Evolutionary conservation across 805 yeast genomes (phyloP).

Genomic region (Candida tallmaniae): DNA sequence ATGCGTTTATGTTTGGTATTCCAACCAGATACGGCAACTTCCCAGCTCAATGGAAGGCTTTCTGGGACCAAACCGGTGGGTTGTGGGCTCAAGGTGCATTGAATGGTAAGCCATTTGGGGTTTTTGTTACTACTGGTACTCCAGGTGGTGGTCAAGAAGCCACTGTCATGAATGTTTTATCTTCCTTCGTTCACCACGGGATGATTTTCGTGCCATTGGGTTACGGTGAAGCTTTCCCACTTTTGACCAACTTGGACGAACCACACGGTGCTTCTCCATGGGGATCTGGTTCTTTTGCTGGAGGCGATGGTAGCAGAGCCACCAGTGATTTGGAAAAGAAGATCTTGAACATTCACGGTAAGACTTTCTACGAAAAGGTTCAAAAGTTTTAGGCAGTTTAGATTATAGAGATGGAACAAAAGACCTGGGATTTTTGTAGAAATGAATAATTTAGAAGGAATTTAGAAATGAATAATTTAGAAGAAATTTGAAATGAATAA

Average conservation of each 20-base stretch:
- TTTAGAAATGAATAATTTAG: too few species aligned
- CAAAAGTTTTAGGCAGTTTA: constrained; percentile 17
- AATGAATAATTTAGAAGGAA: too few species aligned
- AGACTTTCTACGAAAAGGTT: constrained; percentile 41
- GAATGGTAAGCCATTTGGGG: constrained; percentile 68
- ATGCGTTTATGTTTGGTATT: constrained; percentile 79
- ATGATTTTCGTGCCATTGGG: constrained; percentile 79
- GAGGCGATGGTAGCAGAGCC: constrained; percentile 69
- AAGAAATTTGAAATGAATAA: too few species aligned
- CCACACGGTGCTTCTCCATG: constrained; percentile 79
- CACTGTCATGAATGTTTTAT: constrained; percentile 59
- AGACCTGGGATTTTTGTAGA: too few species aligned
- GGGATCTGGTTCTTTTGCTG: constrained; percentile 84
- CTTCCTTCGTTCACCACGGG: constrained; percentile 75
- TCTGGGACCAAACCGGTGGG: constrained; percentile 75
- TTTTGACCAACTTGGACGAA: constrained; percentile 53
- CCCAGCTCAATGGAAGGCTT: constrained; percentile 75
- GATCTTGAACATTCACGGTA: constrained; percentile 65
- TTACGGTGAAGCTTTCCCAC: constrained; percentile 51
- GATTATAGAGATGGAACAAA: too few species aligned
- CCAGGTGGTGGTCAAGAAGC: constrained; percentile 82
- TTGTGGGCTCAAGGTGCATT: constrained; percentile 74
- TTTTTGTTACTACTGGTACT: constrained; percentile 71
- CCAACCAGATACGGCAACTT: constrained; percentile 82
- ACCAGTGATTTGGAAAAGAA: constrained; percentile 61